Base-by-base conservation (phyloP, 805 yeast species). In the Wickerhamomyces rabaulensis region DNA sequence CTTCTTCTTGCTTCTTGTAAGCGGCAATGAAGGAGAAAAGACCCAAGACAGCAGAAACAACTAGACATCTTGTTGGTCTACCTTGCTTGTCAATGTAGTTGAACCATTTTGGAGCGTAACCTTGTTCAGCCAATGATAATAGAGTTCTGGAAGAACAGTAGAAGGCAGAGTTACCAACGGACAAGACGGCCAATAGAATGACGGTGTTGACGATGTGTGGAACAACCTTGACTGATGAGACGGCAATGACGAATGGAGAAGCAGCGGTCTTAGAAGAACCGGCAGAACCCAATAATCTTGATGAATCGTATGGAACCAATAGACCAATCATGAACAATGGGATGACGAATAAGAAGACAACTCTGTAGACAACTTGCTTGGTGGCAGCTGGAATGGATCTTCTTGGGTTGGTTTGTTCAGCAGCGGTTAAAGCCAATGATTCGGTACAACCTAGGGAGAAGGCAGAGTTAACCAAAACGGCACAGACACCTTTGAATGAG, bases 221-320 rank as follows among this genome's bases (percentile, higher is more conserved):
- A 41, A 81, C 70, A 7, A 76, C 82, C 21, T 67, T 72, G 41
- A 79, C 74, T 42, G 84, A 82, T 63, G 71, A 73, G 45, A 80
- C 69, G 29, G 87, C 85, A 60, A 83, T 73, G 46, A 82, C 86
- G 54, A 77, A 82, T 26, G 89, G 88, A n/a, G 89, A 83, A 1
- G 84, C 80, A 40, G 77, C 70, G 49, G 72, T 78, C 39, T 68
- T 64, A 40, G 64, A 54, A 35, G 40, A 31, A 7, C 44, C 26
- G 20, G 65, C 56, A 3, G 69, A 56, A 23, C 82, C 81, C 58
- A 67, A 66, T 40, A 75, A 63, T 57, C 70, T 61, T 35, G 68
- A 56, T 21, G 70, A 61, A 53, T 73, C 59, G 56, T 65, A 78
- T 13, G 85, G 84, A 43, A 81, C 85, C 60, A 74, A 68, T 51